These are phyloP conservation scores for Globisporangium alternatum DNA, from an alignment of 352 stramenopile species.

Conservation along the genomic window DNA sequence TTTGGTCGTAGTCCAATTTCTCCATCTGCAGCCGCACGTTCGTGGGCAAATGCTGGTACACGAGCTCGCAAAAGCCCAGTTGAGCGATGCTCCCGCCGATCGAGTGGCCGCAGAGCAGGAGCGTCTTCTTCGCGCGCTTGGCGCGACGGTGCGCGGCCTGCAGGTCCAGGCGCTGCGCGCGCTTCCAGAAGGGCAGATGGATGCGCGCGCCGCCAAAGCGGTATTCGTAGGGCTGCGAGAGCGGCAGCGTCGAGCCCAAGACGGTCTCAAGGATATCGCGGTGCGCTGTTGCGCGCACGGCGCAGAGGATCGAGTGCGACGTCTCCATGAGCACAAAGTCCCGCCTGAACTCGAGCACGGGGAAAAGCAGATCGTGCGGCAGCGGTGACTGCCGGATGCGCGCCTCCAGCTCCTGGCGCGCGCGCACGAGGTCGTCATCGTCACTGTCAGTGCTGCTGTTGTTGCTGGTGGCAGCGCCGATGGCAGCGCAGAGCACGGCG, in stretches of 20 bases:
- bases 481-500: slow-evolving; percentile 67
- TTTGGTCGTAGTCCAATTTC: slow-evolving; percentile 53
- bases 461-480: slow-evolving; percentile 28
- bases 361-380: slow-evolving; percentile 57
- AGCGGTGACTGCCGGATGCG: slow-evolving; percentile 62
- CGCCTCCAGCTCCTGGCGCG: slow-evolving; percentile 42
- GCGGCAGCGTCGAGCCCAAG: slow-evolving; percentile 58
- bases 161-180: slow-evolving; percentile 55
- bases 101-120: slow-evolving; percentile 81
- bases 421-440: slow-evolving; percentile 13
- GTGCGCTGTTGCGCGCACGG: slow-evolving; percentile 53
- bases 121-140: slow-evolving; percentile 46
- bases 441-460: slow-evolving; percentile 15
- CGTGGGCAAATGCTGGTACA: slow-evolving; percentile 64
- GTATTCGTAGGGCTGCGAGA: slow-evolving; percentile 63
- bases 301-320: slow-evolving; percentile 56
- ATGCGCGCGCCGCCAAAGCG: slow-evolving; percentile 73
- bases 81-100: slow-evolving; percentile 81
- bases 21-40: slow-evolving; percentile 52
- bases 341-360: slow-evolving; percentile 43
- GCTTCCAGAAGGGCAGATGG: slow-evolving; percentile 77
- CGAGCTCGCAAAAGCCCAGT: slow-evolving; percentile 68
- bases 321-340: slow-evolving; percentile 71
- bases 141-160: slow-evolving; percentile 46
- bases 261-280: slow-evolving; percentile 68